These are phyloP conservation scores for Picochlorum sp. DNA, from an alignment of 139 green algal species.

Conservation along the genomic window DNA sequence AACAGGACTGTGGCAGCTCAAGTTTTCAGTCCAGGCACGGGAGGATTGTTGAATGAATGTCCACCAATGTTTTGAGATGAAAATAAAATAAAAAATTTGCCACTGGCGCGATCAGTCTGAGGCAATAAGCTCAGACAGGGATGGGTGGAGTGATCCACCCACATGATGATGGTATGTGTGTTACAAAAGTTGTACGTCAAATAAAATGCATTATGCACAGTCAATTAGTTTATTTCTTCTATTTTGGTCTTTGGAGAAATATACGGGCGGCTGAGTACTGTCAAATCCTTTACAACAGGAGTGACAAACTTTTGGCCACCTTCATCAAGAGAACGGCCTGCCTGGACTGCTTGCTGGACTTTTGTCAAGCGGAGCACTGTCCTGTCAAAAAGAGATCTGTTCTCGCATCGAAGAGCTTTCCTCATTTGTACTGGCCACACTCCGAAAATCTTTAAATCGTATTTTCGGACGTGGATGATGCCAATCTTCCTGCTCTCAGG, in stretches of 20 bases:
- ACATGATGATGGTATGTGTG: too few relatives aligned
- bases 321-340: conserved; percentile 7
- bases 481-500: conserved; percentile 35
- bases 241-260: neutral
- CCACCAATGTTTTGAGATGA: too few relatives aligned
- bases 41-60: too few relatives aligned
- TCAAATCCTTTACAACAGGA: conserved; percentile 8
- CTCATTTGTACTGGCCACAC: conserved; percentile 35
- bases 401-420: conserved; percentile 35
- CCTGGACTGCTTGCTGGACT: conserved; percentile 19
- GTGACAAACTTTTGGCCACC: neutral
- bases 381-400: conserved; percentile 26
- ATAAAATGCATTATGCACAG: too few relatives aligned
- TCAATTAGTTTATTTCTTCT: neutral
- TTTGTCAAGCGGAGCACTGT: conserved; percentile 24
- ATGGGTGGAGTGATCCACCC: too few relatives aligned
- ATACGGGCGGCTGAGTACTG: conserved; percentile 25
- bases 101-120: too few relatives aligned
- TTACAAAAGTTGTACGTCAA: too few relatives aligned
- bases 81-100: too few relatives aligned
- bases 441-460: conserved; percentile 31
- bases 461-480: conserved; percentile 35
- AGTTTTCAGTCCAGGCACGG: too few relatives aligned
- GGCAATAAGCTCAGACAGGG: too few relatives aligned
- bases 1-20: too few relatives aligned